Conservation (phyloP, 805 yeast genomes). For the Yarrowia keelungensis region DNA sequence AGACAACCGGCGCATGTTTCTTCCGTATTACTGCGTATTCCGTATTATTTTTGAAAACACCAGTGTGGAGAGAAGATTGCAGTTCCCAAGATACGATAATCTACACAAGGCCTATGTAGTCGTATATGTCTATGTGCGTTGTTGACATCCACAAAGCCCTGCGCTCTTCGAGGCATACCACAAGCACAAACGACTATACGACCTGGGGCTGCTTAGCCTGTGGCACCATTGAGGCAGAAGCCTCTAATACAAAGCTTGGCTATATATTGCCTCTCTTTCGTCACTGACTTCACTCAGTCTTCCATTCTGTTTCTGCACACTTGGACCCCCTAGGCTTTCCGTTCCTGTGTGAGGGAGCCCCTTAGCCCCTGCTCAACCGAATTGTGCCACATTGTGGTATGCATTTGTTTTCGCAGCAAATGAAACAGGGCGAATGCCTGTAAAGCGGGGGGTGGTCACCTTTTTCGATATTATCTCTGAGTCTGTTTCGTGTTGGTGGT, state of each 20-base stretch:
- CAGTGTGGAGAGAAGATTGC: too few species aligned
- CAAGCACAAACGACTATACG: not conserved
- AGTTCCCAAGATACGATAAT: not conserved
- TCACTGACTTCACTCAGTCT: too few species aligned
- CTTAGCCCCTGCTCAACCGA: not conserved
- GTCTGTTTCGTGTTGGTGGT: too few species aligned
- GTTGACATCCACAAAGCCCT: not conserved
- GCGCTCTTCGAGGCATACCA: conserved; percentile 7
- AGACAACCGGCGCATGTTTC: conserved; percentile 1
- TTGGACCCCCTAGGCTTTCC: too few species aligned
- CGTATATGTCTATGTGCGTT: not conserved
- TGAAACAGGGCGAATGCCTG: not conserved
- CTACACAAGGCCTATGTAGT: not conserved
- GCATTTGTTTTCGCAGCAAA: not conserved
- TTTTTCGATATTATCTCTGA: too few species aligned
- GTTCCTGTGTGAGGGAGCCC: not conserved
- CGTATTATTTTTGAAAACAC: too few species aligned
- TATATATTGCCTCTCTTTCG: too few species aligned
- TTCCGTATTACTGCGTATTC: not conserved
- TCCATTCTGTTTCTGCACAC: too few species aligned
- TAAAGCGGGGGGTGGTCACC: not conserved
- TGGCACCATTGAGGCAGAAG: not conserved
- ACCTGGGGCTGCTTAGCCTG: not conserved
- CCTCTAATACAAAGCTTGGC: too few species aligned
- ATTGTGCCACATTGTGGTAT: not conserved